Base-by-base conservation (phyloP, 371 early-diverging fungal species). In the Apophysomyces elegans region DNA sequence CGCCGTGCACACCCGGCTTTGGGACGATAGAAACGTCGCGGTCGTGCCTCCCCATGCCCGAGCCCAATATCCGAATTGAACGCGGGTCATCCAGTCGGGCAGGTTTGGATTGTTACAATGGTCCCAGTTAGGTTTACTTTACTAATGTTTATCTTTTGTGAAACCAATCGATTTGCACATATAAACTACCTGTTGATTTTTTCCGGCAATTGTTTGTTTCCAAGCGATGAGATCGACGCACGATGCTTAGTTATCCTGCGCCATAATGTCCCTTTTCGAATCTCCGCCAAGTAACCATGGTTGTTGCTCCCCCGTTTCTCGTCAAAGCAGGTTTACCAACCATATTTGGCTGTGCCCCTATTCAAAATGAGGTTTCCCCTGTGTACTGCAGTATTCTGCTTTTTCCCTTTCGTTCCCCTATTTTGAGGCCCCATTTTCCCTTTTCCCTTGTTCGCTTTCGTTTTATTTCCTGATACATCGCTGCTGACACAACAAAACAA, bases 291-390 rank as follows among this genome's bases (percentile, higher is more conserved):
- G 54, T 21, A 50, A 21, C 54, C n/a, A 50, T 50, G 21, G 21
- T 50, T 21, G 21, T 50, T 50, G 5, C 54, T 50, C 21, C 54
- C 54, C 41, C 32, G 32, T 18, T 59, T 8, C 44, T 18, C 41
- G 59, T 59, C 54, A 50, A 50, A 50, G 54, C 54, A 50, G 54
- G 54, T 50, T 50, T 50, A 21, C 9, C 54, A 21, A 50, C 54
- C 54, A 50, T 50, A 50, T 50, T 50, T 18, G 21, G 54, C 54
- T 21, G 8, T 50, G 9, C 54, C 54, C 54, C 54, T 50, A 50
- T 50, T 50, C 54, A 21, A 50, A 50, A 21, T 50, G 54, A 50
- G 18, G 32, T 16, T 50, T 50, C 54, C 54, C 54, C 54, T 50
- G 54, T 50, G 21, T 50, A 50, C 54, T 50, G 54, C 54, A 50